phyloP scores from a whole-genome alignment of 805 yeast genomes.

The Pichia nanzhaoensis region DNA sequence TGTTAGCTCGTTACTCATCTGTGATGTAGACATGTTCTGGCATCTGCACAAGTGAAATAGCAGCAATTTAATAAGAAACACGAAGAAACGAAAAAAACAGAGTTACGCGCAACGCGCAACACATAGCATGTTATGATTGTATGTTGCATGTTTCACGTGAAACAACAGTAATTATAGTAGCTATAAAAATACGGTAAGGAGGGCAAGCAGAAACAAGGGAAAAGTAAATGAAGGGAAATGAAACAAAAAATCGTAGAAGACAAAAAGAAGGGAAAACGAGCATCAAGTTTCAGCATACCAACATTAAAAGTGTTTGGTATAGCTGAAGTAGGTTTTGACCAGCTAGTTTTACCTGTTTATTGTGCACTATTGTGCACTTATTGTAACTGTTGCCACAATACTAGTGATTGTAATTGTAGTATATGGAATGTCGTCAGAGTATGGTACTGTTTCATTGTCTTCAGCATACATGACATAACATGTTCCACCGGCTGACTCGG shows the following conservation, averaged over 20 bases:
- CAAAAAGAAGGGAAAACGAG: neutral
- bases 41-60: neutral
- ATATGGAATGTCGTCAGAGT: slow-evolving; percentile 24
- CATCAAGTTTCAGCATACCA: neutral
- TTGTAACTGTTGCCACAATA: slow-evolving; percentile 31
- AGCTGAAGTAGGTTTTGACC: too few species aligned
- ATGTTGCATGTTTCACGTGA: too few species aligned
- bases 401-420: slow-evolving; percentile 31
- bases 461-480: slow-evolving; percentile 34
- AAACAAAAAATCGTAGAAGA: neutral
- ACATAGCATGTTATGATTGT: too few species aligned
- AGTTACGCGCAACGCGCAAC: too few species aligned
- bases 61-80: neutral
- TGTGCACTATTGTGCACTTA: slow-evolving; percentile 6
- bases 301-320: too few species aligned
- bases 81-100: neutral
- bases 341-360: too few species aligned
- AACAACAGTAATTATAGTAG: too few species aligned
- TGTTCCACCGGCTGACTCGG: slow-evolving; percentile 27
- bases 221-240: neutral
- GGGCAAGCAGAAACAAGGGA: too few species aligned
- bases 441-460: slow-evolving; percentile 21
- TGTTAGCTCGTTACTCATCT: neutral
- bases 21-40: neutral
- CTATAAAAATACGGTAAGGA: too few species aligned